A percentile compares a stretch with the other conserved stretches of the same genome.
Evolutionary conservation across 345 rosid species (phyloP).

Genomic region (Rhizophora mangle): DNA sequence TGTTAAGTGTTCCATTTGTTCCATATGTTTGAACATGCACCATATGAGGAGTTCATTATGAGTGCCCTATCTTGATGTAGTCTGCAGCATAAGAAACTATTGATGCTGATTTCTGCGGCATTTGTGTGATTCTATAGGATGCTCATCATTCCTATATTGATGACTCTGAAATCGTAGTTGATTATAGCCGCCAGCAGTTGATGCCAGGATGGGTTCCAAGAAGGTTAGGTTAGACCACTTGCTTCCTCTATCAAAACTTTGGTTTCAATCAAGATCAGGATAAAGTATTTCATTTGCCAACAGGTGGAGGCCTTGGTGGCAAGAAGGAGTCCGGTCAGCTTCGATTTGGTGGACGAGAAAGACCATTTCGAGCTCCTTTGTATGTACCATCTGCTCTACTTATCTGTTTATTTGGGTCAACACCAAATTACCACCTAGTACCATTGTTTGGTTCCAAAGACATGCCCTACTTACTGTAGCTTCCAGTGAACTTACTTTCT

Average conservation of each 20-base stretch:
- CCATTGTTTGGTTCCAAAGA: too few relatives aligned
- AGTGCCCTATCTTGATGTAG: too few relatives aligned
- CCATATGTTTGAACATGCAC: too few relatives aligned
- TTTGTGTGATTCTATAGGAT: conserved; percentile 42
- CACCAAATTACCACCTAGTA: too few relatives aligned
- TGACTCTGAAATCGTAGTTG: conserved; percentile 75
- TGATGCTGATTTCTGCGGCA: neutral
- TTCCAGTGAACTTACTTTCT: too few relatives aligned
- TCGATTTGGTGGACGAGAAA: conserved; percentile 96
- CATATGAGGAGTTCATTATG: too few relatives aligned
- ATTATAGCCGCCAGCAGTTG: conserved; percentile 77
- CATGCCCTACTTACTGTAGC: too few relatives aligned
- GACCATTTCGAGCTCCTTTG: conserved; percentile 97
- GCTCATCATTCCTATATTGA: conserved; percentile 78
- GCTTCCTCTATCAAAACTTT: neutral
- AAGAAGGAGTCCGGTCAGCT: conserved; percentile 93
- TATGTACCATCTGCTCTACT: conserved; percentile 27
- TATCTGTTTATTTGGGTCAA: too few relatives aligned
- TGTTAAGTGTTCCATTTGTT: too few relatives aligned
- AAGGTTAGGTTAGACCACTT: conserved; percentile 66
- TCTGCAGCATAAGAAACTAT: too few relatives aligned
- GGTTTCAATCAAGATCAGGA: neutral
- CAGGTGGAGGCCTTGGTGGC: conserved; percentile 99
- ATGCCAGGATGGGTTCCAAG: conserved; percentile 99
- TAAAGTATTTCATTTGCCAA: neutral